Evolutionary conservation across 2,329 filamentous ascomycete genomes (phyloP).

Genomic region (Pseudogymnoascus sp.): DNA sequence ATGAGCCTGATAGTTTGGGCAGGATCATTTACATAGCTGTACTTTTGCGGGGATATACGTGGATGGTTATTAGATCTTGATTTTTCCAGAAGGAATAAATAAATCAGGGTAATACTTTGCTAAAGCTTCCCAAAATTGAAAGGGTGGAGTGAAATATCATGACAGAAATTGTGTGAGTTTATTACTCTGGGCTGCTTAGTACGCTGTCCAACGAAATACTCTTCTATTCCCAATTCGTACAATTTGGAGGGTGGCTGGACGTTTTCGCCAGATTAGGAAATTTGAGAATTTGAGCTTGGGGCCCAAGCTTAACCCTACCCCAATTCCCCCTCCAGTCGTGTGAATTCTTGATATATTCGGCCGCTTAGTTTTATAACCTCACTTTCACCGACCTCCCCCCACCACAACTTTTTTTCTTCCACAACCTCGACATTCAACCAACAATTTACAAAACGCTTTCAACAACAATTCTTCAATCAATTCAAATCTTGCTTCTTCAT

Average conservation of each 20-base stretch:
- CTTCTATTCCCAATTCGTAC: neutral
- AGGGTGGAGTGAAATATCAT: neutral
- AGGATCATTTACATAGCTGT: neutral
- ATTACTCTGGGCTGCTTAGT: neutral
- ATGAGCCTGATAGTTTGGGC: conserved; percentile 1
- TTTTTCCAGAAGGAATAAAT: neutral
- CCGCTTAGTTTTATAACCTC: conserved; percentile 4
- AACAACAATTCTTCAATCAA: neutral
- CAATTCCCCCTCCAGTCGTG: neutral
- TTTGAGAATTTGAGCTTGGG: conserved; percentile 5
- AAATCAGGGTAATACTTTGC: neutral
- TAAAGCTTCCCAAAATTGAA: neutral
- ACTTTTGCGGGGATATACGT: neutral
- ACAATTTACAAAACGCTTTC: neutral
- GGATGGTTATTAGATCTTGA: neutral
- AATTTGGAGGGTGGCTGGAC: neutral
- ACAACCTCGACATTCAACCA: neutral
- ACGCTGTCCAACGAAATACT: neutral
- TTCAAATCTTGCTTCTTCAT: neutral
- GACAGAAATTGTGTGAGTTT: neutral
- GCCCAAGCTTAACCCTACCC: neutral
- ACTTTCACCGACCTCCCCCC: neutral
- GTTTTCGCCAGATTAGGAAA: conserved; percentile 1
- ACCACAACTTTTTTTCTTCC: neutral
- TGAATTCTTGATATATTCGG: neutral